A percentile compares a stretch with the other conserved stretches of the same genome.
phyloP scores from a whole-genome alignment of 495 filamentous ascomycete species.

The Hypoxylon intermedium region DNA sequence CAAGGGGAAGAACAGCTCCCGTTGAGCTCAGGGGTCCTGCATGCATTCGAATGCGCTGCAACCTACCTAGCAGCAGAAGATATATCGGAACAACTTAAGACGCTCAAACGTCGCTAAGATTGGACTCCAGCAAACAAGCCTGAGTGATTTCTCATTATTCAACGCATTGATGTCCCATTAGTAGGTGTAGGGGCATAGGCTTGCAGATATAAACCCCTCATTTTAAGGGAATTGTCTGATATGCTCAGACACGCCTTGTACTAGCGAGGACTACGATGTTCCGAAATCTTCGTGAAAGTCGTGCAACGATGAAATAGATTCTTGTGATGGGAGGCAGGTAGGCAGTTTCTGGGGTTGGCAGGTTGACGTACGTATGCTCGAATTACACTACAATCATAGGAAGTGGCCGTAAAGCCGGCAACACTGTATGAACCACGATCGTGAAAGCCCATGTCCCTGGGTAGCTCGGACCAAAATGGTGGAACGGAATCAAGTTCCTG shows the following conservation, averaged over 20 bases:
- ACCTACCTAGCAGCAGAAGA: constrained; percentile 2
- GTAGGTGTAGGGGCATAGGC: no score
- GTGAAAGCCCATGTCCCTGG: constrained; percentile 11
- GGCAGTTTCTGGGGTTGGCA: neutral
- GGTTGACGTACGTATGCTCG: constrained; percentile 3
- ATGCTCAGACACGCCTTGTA: no score
- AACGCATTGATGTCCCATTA: constrained; percentile 2
- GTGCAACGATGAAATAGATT: neutral
- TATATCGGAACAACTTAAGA: neutral
- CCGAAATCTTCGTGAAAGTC: neutral
- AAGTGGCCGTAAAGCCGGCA: neutral
- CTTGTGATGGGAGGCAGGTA: neutral
- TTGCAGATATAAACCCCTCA: no score
- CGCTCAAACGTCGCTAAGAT: constrained; percentile 12
- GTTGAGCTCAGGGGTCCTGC: constrained; percentile 12
- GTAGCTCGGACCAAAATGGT: constrained; percentile 17
- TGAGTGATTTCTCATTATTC: neutral
- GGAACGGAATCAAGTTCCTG: constrained; percentile 9
- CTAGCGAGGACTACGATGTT: neutral
- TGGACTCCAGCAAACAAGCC: constrained; percentile 10
- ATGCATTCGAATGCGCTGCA: constrained; percentile 18
- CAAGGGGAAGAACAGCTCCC: neutral
- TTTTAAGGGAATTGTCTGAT: neutral
- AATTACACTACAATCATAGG: neutral
- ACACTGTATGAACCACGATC: neutral